phyloP scores from a whole-genome alignment of 2,329 filamentous ascomycete species.

The Aureobasidium sp. region DNA sequence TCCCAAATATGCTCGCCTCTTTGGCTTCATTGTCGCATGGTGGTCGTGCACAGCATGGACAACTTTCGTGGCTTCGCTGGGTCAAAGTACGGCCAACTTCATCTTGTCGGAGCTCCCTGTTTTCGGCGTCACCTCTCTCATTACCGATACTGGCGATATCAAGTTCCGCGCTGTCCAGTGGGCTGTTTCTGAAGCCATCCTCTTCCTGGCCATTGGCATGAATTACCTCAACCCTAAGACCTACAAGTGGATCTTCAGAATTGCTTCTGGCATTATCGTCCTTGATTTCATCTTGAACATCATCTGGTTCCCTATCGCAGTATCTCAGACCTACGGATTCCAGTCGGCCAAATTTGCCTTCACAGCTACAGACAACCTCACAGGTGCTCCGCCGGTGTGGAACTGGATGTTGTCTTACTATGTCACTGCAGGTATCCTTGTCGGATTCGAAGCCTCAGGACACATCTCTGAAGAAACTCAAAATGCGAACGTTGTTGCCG shows the following conservation, averaged over 20 bases:
- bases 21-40: slow-evolving; percentile 58
- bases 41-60: slow-evolving; percentile 59
- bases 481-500: slow-evolving; percentile 50
- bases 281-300: slow-evolving; percentile 55
- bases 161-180: slow-evolving; percentile 56
- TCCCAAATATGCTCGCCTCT: slow-evolving; percentile 47
- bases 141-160: slow-evolving; percentile 46
- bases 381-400: slow-evolving; percentile 47
- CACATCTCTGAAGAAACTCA: slow-evolving; percentile 57
- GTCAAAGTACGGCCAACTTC: slow-evolving; percentile 34
- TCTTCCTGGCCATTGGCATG: slow-evolving; percentile 36
- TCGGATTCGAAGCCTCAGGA: slow-evolving; percentile 55
- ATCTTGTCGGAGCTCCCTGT: slow-evolving; percentile 48
- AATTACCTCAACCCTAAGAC: slow-evolving; percentile 34
- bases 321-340: slow-evolving; percentile 50
- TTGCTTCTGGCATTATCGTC: slow-evolving; percentile 46
- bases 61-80: slow-evolving; percentile 35
- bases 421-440: slow-evolving; percentile 53
- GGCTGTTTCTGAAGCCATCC: slow-evolving; percentile 45
- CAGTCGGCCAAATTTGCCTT: slow-evolving; percentile 54
- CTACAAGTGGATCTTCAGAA: slow-evolving; percentile 46
- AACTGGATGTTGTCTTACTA: slow-evolving; percentile 59
- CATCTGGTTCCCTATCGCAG: slow-evolving; percentile 55
- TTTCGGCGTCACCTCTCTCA: slow-evolving; percentile 47
- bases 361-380: slow-evolving; percentile 52